Conservation (phyloP, 371 early-diverging fungal species). For the Mortierella sp. region DNA sequence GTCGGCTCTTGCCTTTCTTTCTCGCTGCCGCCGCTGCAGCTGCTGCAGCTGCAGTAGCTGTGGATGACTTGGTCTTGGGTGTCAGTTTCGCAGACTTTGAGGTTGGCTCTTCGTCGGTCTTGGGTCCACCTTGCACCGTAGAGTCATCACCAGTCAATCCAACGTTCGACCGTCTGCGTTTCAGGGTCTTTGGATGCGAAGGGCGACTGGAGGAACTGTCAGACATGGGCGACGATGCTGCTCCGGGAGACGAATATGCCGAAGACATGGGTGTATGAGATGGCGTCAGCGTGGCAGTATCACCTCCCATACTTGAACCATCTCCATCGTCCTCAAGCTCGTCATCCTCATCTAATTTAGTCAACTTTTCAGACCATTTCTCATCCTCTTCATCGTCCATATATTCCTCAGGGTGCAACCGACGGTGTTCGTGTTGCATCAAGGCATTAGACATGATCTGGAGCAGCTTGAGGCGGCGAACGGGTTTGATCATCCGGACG, state of each 20-base stretch:
- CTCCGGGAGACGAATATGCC: neutral
- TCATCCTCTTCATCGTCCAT: neutral
- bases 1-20: neutral
- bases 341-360: neutral
- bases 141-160: neutral
- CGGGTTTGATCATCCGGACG: conserved; percentile 65
- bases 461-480: conserved; percentile 65
- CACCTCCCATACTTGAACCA: neutral
- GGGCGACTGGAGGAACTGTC: neutral
- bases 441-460: conserved; percentile 51
- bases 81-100: conserved; percentile 1
- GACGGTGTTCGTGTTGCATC: conserved; percentile 13
- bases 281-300: neutral
- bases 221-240: conserved; percentile 5
- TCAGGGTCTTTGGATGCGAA: neutral
- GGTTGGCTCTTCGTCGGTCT: neutral
- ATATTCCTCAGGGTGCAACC: conserved; percentile 17
- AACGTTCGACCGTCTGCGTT: conserved; percentile 13
- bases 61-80: conserved; percentile 1
- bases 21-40: neutral
- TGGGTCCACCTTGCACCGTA: neutral
- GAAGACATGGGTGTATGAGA: neutral
- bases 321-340: neutral
- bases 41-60: neutral
- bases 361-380: neutral